Evolutionary conservation across 129 eudicot species (phyloP), one percentile per base, ranked within the genome.

Genomic region (Helichrysum umbraculigerum): DNA sequence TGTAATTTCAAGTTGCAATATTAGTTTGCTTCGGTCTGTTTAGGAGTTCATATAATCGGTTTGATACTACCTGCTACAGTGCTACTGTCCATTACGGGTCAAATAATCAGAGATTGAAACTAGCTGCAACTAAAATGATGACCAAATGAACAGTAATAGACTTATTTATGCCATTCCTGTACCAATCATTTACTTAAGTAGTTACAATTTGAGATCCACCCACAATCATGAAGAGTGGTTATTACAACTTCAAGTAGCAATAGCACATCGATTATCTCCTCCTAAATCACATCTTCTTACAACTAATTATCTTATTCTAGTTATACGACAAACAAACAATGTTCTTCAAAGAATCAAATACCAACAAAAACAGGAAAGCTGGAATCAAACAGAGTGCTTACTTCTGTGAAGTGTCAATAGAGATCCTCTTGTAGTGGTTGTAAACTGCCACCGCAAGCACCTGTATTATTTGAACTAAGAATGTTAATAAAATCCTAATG

Each of bases 361-460:
- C 37, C 66, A 33, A 37, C 34, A 37, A 37, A 35, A 75, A 78
- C 16, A 80, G 37, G 66, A 72, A 47, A 50, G 22, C 12, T 21
- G 14, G 21, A 32, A 44, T 50, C 33, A 21, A 47, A 56, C 14
- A 42, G 50, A 47, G 25, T 58, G 74, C 86, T 64, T 85, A 85
- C 88, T 78, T 85, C 30, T 79, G 79, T 51, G 76, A 37, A 71
- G 32, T 75, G 66, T 75, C 88, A 29, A 66, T 85, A 59, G 88
- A 85, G 66, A 85, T 85, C 75, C 88, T 82, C 86, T 85, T 85
- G 65, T 85, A 85, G 70, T 85, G 88, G 76, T 85, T 85, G 76
- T 85, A 85, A 78, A 85, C 88, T 22, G 88, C 88, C 39, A 85
- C 88, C 0, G 88, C 70, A 20, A 85, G 86, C 50, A 85, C 88